Evolutionary conservation across 164 flowering plant species (phyloP).

Genomic region (Berberis vulgaris): DNA sequence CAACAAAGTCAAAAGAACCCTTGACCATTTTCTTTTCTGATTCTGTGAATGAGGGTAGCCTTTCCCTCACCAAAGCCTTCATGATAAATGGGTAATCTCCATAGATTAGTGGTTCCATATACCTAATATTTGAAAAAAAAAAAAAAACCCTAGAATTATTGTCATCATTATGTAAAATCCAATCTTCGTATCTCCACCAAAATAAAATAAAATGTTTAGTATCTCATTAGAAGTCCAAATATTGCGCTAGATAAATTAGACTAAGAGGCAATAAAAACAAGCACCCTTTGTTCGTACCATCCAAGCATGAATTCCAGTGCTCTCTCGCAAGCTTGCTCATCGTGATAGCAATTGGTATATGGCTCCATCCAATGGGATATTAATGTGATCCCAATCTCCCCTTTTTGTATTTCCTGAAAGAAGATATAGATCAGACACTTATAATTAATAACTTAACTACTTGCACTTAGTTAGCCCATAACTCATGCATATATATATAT

Average conservation of each 20-base stretch:
- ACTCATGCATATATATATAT: no score
- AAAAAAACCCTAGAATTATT: no score
- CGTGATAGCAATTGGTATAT: slow-evolving; percentile 7
- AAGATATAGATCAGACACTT: not conserved
- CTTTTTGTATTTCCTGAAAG: slow-evolving; percentile 11
- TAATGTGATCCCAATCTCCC: slow-evolving; percentile 22
- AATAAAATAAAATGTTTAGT: no score
- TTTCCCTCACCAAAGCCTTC: not conserved
- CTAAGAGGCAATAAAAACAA: no score
- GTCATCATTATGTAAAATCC: no score
- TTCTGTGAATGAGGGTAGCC: not conserved
- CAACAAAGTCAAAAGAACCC: not conserved
- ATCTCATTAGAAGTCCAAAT: no score
- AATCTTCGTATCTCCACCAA: no score
- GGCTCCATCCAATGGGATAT: slow-evolving; percentile 19
- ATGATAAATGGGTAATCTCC: not conserved
- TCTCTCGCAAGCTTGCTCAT: slow-evolving; percentile 13
- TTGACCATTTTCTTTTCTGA: not conserved
- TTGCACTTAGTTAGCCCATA: no score
- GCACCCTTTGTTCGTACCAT: not conserved
- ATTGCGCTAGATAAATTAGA: no score
- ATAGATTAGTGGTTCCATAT: not conserved
- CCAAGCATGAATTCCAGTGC: slow-evolving; percentile 13
- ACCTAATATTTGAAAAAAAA: not conserved
- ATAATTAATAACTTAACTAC: no score